Evolutionary conservation across 2,329 filamentous ascomycete species (phyloP).

Genomic region (Colletotrichum sp.): DNA sequence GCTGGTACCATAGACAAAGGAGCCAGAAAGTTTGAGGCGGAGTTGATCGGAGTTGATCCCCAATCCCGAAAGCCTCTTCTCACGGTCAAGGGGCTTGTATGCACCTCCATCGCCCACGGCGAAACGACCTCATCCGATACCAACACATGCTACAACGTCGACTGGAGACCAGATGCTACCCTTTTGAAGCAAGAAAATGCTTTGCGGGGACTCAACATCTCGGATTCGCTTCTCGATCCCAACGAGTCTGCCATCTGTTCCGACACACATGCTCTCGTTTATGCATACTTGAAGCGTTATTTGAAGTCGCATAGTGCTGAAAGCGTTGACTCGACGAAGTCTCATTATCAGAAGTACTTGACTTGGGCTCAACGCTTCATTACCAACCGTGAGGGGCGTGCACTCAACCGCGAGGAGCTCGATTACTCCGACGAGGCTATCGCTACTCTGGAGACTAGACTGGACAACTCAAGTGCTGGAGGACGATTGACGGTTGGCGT

Average conservation of each 20-base stretch:
- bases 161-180: not conserved
- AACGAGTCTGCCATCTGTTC: not conserved
- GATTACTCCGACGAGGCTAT: not conserved
- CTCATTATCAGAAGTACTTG: not conserved
- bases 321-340: not conserved
- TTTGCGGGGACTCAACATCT: not conserved
- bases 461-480: not conserved
- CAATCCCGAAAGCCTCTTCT: not conserved
- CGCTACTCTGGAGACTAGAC: not conserved
- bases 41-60: not conserved
- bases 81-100: not conserved
- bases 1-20: not conserved
- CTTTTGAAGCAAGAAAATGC: not conserved
- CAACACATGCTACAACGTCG: not conserved
- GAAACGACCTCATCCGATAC: not conserved
- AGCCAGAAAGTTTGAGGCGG: not conserved
- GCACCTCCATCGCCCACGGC: not conserved
- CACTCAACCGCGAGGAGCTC: not conserved
- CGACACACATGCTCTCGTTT: not conserved
- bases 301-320: not conserved
- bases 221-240: not conserved
- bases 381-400: not conserved
- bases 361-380: not conserved
- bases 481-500: not conserved
- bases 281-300: not conserved